Base-by-base conservation (phyloP, 441 rosid species). In the Sinapis alba region DNA sequence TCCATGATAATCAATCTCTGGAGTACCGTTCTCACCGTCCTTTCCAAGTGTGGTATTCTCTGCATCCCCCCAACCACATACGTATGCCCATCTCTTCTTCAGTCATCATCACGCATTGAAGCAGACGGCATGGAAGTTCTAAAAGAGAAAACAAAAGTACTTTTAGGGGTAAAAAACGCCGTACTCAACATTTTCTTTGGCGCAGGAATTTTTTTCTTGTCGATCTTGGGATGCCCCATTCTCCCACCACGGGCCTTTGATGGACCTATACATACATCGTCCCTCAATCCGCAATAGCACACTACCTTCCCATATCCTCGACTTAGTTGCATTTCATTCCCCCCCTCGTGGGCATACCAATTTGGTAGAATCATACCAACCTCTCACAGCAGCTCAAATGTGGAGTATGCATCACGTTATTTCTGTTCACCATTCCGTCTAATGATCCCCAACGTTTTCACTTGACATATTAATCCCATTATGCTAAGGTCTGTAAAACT, bases 161-260 rank as follows among this genome's bases (percentile, higher is more conserved):
- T 15, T 47, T 47, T 47, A 15, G 20, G 54, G 54, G 79, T 83
- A 84, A 79, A 85, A 83, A 83, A 84, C 94, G 84, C 90, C 86
- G 82, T 87, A 83, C 89, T 94, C 94, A 94, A 74, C 89, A 82
- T 88, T 88, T 89, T 94, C 88, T 92, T 94, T 94, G 97, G 76
- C 94, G 97, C 98, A 94, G 97, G 97, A 86, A 86, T 77, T 62
- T 73, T 86, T 24, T 47, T 16, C 54, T 43, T 43, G 50, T 43
- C 54, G 50, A 75, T 51, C 84, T 81, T 86, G 92, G 91, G 50
- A 4, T 41, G 47, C 41, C 41, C 41, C 41, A 34, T 34, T 8
- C 41, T 9, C 41, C 41, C 2, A 34, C 12, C 8, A 32, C 36
- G 38, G 2, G 6, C 50, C 16, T 41, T 13, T 41, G 50, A 85